These are phyloP conservation scores for Fusarium poae DNA, from an alignment of 2,329 filamentous ascomycete genomes.

Conservation along the genomic window DNA sequence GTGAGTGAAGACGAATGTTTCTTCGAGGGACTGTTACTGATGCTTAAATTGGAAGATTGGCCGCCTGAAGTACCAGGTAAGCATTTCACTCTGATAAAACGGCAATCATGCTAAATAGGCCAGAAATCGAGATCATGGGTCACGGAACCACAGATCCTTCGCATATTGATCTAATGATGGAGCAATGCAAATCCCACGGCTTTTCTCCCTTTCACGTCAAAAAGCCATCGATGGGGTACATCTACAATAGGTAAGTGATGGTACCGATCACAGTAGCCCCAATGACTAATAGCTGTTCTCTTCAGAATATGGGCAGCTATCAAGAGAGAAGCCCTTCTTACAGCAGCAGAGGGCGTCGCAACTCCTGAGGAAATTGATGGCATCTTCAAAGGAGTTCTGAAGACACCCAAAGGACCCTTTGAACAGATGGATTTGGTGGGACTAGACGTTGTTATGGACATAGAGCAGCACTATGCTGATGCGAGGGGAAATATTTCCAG, in stretches of 20 bases:
- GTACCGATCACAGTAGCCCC: not conserved
- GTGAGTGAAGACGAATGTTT: slow-evolving; percentile 44
- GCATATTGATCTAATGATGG: slow-evolving; percentile 44
- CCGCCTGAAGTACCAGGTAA: slow-evolving; percentile 51
- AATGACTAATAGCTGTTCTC: not conserved
- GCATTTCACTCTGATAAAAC: fast-evolving
- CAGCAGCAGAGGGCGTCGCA: slow-evolving; percentile 50
- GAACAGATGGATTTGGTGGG: slow-evolving; percentile 53
- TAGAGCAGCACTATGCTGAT: slow-evolving; percentile 52
- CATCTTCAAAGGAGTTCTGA: slow-evolving; percentile 50
- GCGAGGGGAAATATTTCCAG: slow-evolving; percentile 42
- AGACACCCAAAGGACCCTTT: slow-evolving; percentile 51
- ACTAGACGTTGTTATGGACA: slow-evolving; percentile 50
- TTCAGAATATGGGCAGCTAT: slow-evolving; percentile 52
- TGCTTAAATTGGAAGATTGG: slow-evolving; percentile 44
- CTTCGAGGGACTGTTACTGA: not conserved
- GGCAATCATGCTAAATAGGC: not conserved
- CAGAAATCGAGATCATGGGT: slow-evolving; percentile 52
- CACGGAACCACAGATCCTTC: slow-evolving; percentile 45
- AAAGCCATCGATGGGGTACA: slow-evolving; percentile 51
- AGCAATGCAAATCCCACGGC: slow-evolving; percentile 46
- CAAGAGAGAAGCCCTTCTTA: slow-evolving; percentile 50
- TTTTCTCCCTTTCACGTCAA: slow-evolving; percentile 52
- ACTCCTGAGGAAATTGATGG: slow-evolving; percentile 51
- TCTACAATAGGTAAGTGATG: slow-evolving; percentile 48